These are phyloP conservation scores for Starmera stellimalicola DNA, from an alignment of 1,139 yeast species.

Conservation along the genomic window DNA sequence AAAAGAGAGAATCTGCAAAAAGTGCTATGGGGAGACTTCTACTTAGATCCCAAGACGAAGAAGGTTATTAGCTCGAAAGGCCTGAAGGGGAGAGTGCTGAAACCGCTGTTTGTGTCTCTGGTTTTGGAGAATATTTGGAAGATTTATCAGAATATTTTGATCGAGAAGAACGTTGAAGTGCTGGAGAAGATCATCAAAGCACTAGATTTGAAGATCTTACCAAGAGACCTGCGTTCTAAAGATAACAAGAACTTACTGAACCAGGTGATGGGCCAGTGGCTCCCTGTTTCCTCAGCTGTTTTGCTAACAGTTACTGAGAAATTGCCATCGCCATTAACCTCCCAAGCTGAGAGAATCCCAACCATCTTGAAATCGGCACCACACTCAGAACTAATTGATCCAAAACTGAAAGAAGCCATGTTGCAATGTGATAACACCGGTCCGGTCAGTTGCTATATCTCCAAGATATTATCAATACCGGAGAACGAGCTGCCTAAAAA, in stretches of 20 bases:
- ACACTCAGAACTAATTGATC: slow-evolving; percentile 40
- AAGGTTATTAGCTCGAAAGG: slow-evolving; percentile 59
- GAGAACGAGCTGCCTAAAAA: slow-evolving; percentile 69
- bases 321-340: slow-evolving; percentile 71
- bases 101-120: slow-evolving; percentile 81
- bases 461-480: slow-evolving; percentile 83
- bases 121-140: slow-evolving; percentile 92
- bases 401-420: slow-evolving; percentile 46
- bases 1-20: slow-evolving; percentile 70
- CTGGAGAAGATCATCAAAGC: slow-evolving; percentile 68
- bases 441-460: slow-evolving; percentile 72
- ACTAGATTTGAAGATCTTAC: slow-evolving; percentile 56
- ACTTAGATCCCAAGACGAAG: slow-evolving; percentile 82
- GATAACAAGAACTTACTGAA: slow-evolving; percentile 58
- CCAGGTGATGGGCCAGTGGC: slow-evolving; percentile 86
- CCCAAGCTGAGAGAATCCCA: slow-evolving; percentile 67
- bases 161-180: slow-evolving; percentile 60
- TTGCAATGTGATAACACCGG: slow-evolving; percentile 52
- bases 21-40: slow-evolving; percentile 95
- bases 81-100: slow-evolving; percentile 38
- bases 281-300: slow-evolving; percentile 83
- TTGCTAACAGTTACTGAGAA: slow-evolving; percentile 76
- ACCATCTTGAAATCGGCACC: slow-evolving; percentile 54
- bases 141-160: slow-evolving; percentile 62
- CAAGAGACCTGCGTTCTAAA: slow-evolving; percentile 74